Conservation (phyloP, 2,329 filamentous ascomycete species). For the Hirsutella thompsonii region DNA sequence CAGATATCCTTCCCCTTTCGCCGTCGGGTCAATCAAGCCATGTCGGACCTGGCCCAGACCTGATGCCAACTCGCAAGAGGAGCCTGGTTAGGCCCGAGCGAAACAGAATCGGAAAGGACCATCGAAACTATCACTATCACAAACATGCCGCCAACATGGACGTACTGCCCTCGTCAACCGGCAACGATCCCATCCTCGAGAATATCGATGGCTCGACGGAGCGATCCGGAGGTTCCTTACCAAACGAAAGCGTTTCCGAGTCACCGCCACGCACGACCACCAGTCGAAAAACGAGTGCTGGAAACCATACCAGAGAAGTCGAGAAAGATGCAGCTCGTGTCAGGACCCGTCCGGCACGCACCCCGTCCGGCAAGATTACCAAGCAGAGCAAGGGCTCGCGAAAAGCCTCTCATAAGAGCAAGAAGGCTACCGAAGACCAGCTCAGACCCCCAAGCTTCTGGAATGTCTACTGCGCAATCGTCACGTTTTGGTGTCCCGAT, state of each 20-base stretch:
- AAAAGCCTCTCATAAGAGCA: constrained; percentile 16
- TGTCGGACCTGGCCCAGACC: constrained; percentile 16
- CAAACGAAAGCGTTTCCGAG: constrained; percentile 32
- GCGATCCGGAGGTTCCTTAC: constrained; percentile 30
- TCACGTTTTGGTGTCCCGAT: constrained; percentile 92
- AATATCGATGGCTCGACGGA: constrained; percentile 56
- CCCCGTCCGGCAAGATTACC: constrained; percentile 49
- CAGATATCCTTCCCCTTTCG: constrained; percentile 42
- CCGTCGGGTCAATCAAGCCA: constrained; percentile 24
- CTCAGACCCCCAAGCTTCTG: constrained; percentile 75
- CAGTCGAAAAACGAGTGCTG: constrained; percentile 18
- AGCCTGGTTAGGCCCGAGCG: constrained; percentile 85
- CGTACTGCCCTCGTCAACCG: constrained; percentile 79
- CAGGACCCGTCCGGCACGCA: constrained; percentile 23
- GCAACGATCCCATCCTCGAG: constrained; percentile 79
- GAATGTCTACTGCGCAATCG: constrained; percentile 87
- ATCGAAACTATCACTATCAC: constrained; percentile 92
- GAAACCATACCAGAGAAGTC: no score
- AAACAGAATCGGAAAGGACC: constrained; percentile 69
- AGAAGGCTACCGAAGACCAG: constrained; percentile 42
- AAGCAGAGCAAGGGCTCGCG: constrained; percentile 35
- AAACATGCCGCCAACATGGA: constrained; percentile 92
- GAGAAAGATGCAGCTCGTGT: constrained; percentile 17
- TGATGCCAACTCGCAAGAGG: constrained; percentile 54
- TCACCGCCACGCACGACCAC: constrained; percentile 24